Evolutionary conservation across 371 early-diverging fungal genomes (phyloP).

Genomic region (Mortierella sp.): DNA sequence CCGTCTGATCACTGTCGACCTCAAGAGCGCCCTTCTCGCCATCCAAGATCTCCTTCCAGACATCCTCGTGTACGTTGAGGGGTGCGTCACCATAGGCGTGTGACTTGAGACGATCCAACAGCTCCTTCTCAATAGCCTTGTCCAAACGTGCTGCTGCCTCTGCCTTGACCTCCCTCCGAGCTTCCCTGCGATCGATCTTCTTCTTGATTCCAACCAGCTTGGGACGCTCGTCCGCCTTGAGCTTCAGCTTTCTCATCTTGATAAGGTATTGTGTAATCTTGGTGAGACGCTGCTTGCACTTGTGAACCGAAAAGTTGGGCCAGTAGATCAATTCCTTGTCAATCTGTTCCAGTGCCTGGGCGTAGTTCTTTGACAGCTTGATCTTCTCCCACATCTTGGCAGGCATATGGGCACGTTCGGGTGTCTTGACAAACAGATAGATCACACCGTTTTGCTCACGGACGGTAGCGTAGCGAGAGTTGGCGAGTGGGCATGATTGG

Average conservation of each 20-base stretch:
- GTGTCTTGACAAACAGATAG: conserved; percentile 97
- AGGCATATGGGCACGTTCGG: conserved; percentile 98
- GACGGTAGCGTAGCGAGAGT: conserved; percentile 98
- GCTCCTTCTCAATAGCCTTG: conserved; percentile 97
- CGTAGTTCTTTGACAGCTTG: conserved; percentile 94
- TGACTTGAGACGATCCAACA: conserved; percentile 94
- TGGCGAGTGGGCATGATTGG: conserved; percentile 98
- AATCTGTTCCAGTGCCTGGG: conserved; percentile 93
- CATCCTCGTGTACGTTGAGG: conserved; percentile 90
- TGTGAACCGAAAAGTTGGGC: conserved; percentile 94
- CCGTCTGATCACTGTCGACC: conserved; percentile 81
- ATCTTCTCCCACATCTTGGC: conserved; percentile 97
- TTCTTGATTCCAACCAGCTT: conserved; percentile 92
- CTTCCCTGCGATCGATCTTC: conserved; percentile 95
- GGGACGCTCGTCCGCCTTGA: conserved; percentile 86
- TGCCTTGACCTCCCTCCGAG: conserved; percentile 92
- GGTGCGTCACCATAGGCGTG: conserved; percentile 96
- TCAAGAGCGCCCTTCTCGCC: conserved; percentile 75
- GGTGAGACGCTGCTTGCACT: conserved; percentile 98
- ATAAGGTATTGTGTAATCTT: conserved; percentile 98
- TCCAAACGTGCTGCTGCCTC: conserved; percentile 96
- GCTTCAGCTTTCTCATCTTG: conserved; percentile 92
- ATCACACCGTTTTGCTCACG: conserved; percentile 91
- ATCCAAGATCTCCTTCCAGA: conserved; percentile 83
- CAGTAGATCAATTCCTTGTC: conserved; percentile 95